Conservation (phyloP, 2,329 filamentous ascomycete genomes). For the Cladorrhinum sp. region DNA sequence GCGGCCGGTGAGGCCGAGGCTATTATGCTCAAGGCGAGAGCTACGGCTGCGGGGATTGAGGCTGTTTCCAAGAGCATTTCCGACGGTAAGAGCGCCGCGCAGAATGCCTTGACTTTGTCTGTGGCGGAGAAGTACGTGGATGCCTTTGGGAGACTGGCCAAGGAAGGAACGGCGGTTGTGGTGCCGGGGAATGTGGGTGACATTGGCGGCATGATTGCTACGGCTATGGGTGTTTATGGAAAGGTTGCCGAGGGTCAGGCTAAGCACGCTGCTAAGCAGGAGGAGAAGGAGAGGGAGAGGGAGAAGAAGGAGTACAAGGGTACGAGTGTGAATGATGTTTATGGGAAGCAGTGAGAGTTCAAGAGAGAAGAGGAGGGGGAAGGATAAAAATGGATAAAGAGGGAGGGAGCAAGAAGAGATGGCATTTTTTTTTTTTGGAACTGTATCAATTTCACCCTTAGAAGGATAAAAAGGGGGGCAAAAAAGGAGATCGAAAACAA, state of each 20-base stretch:
- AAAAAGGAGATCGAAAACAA: no score
- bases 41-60: slow-evolving; percentile 85
- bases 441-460: no score
- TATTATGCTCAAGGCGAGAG: slow-evolving; percentile 78
- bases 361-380: no score
- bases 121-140: slow-evolving; percentile 97
- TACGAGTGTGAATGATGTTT: background rate
- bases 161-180: slow-evolving; percentile 92
- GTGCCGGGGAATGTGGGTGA: slow-evolving; percentile 97
- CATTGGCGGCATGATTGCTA: slow-evolving; percentile 94
- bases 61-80: slow-evolving; percentile 75
- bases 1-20: slow-evolving; percentile 92
- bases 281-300: slow-evolving; percentile 27
- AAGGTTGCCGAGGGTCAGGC: slow-evolving; percentile 83
- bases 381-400: no score
- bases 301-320: slow-evolving; percentile 23
- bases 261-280: slow-evolving; percentile 59
- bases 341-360: background rate
- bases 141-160: slow-evolving; percentile 86
- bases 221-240: slow-evolving; percentile 90
- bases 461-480: no score
- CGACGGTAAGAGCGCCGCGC: slow-evolving; percentile 69
- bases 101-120: slow-evolving; percentile 78
- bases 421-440: no score
- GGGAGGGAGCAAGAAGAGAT: no score